Evolutionary conservation across 2,329 filamentous ascomycete genomes (phyloP), one percentile per base, ranked within the genome.

Genomic region (Xylaria sp.): DNA sequence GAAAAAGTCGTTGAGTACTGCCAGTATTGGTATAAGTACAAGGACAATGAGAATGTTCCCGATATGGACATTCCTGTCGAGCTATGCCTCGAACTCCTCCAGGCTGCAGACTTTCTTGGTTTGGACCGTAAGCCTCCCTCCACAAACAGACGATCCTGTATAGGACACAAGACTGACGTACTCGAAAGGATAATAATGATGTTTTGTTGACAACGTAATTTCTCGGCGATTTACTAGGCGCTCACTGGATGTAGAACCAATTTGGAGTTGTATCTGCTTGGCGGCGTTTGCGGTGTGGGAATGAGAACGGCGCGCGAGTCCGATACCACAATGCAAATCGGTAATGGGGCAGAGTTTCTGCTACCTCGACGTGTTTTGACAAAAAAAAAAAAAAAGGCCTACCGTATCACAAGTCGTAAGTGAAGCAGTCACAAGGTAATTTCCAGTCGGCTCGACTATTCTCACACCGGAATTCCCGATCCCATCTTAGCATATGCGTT

Each of bases 1-100:
- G 92, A 94, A 79, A 93, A 93, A 78, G 89, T 94, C 38, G 92
- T 90, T 79, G 91, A 94, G 80, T 95, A 94, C 81, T 90, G 94
- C 70, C 92, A 93, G 78, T 94, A 94, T 83, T 92, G 92, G 83
- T 90, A 93, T 80, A 90, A 90, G 75, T 86, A 93, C 80, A 86
- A 86, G 60, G 87, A 93, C 72, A 84, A 84, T 72, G 89, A 90
- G 73, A 89, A 93, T 74, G 91, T 94, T 23, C 89, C 90, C 4
- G 92, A 95, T 76, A 91, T 94, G 89, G 91, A 94, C 17, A 90
- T 94, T 67, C 92, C 92, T 13, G 88, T 92, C 36, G 92, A 94
- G 81, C 83, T 94, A 59, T 94, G 92, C 74, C 84, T 95, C 51
- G 92, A 94, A 81, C 80, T 95, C 68, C 81, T 95, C 72, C 90